A percentile compares a stretch with the other conserved stretches of the same genome.
These are phyloP conservation scores for Takakia lepidozioides DNA, from an alignment of 225 moss, liverwort and hornwort genomes.

Conservation along the genomic window DNA sequence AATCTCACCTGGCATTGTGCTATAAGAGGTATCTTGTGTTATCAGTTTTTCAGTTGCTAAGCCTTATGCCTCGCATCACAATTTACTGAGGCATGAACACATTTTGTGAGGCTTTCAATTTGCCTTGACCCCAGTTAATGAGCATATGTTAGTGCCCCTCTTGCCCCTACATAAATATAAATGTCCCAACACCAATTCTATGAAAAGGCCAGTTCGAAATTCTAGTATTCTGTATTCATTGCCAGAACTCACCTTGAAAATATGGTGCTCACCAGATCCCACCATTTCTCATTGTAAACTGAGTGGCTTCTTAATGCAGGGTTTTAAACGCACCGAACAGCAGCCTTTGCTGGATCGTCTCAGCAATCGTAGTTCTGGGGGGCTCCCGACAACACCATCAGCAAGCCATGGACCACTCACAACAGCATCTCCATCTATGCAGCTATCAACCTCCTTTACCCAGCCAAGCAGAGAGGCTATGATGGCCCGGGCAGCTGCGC, in stretches of 20 bases:
- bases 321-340: slow-evolving; percentile 83
- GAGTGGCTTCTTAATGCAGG: slow-evolving; percentile 54
- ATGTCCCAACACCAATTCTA: too few relatives aligned
- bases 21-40: too few relatives aligned
- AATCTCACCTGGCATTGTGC: too few relatives aligned
- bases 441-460: slow-evolving; percentile 19
- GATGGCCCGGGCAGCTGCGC: slow-evolving; percentile 91
- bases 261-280: not conserved
- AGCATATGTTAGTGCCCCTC: too few relatives aligned
- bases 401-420: slow-evolving; percentile 8
- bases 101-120: not conserved
- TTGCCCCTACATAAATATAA: too few relatives aligned
- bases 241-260: too few relatives aligned
- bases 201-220: too few relatives aligned
- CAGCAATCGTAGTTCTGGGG: slow-evolving; percentile 70
- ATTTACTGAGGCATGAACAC: not conserved
- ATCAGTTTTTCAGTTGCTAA: too few relatives aligned
- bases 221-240: too few relatives aligned
- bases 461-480: slow-evolving; percentile 84
- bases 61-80: not conserved
- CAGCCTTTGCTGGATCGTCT: slow-evolving; percentile 87
- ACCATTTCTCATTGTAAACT: too few relatives aligned
- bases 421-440: slow-evolving; percentile 17
- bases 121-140: too few relatives aligned
- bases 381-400: slow-evolving; percentile 31